These are phyloP conservation scores for Apostasia ramifera DNA, from an alignment of 106 monocot genomes.

Conservation along the genomic window DNA sequence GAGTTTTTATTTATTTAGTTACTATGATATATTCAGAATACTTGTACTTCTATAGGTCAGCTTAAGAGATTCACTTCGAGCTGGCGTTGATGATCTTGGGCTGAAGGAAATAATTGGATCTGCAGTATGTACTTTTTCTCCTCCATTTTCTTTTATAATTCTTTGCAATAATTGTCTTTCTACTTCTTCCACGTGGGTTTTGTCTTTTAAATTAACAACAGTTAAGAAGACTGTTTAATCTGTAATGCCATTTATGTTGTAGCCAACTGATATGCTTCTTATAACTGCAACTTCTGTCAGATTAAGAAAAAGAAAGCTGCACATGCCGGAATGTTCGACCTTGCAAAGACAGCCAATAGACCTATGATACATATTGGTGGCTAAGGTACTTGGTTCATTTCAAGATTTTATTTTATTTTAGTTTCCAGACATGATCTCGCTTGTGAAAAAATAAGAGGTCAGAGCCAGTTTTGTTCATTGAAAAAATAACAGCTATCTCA, in stretches of 20 bases:
- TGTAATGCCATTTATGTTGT: too few relatives aligned
- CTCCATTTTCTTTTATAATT: background rate
- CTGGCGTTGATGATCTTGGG: conserved; percentile 69
- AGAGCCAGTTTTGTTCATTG: background rate
- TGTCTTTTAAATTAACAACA: background rate
- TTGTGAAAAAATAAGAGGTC: background rate
- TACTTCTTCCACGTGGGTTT: background rate
- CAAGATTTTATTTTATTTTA: background rate
- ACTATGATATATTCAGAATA: too few relatives aligned
- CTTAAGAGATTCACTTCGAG: conserved; percentile 89
- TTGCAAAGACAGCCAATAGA: conserved; percentile 90
- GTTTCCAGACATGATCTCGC: background rate
- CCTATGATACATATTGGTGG: conserved; percentile 99
- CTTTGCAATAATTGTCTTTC: background rate
- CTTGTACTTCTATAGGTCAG: conserved; percentile 44
- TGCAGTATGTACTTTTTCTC: conserved; percentile 47
- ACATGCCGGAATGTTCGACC: conserved; percentile 97
- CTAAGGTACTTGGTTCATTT: conserved; percentile 26
- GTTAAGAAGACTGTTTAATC: background rate
- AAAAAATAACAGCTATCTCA: too few relatives aligned
- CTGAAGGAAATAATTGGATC: conserved; percentile 87
- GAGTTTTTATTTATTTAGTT: too few relatives aligned
- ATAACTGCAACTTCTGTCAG: conserved; percentile 21
- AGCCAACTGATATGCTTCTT: background rate
- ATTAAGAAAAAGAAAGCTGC: conserved; percentile 95